Base-by-base conservation (phyloP, 225 moss, liverwort and hornwort species). In the Bryoerythrophyllum caledonicum region DNA sequence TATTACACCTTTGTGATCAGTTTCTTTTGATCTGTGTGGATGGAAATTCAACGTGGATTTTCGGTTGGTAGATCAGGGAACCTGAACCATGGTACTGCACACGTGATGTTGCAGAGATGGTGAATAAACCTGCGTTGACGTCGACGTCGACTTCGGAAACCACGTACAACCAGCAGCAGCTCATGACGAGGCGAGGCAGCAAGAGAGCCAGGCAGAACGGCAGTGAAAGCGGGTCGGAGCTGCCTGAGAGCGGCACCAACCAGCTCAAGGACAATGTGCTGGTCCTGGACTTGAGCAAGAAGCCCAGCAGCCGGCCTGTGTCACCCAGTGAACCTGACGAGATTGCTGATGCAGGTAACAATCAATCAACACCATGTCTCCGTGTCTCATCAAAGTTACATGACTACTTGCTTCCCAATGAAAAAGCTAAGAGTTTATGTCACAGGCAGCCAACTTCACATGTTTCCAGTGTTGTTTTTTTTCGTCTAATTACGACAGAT, bases 61-160 rank as follows among this genome's bases (percentile, higher is more conserved):
- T 19, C 23, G 25, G 17, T 24, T 65, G 14, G 14, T 14, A 43
- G 43, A n/a, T n/a, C n/a, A 17, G 17, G 15, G 4, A 48, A 17
- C 7, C 5, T 38, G 21, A 62, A 52, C 61, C 40, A 69, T 25
- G 14, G 38, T 53, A 5, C 32, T 32, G 51, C 60, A 51, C 5
- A 40, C 1, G 19, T 52, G 32, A 21, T 77, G 52, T 9, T 78
- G 75, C 79, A 83, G 75, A 68, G 26, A 79, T 83, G 83, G 75
- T 66, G 48, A 49, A 49, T 28, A 61, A 72, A 28, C 43, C 35
- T 51, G 71, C 30, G 55, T 63, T 76, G 11, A 76, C 67, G 25
- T 71, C 58, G 38, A 38, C 38, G 19, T 17, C 48, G 44, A 67
- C 64, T 64, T 77, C 59, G 72, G 68, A 80, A 41, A 68, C 73